These are phyloP conservation scores for Claviceps citrina DNA, from an alignment of 2,329 filamentous ascomycete genomes.

Conservation along the genomic window DNA sequence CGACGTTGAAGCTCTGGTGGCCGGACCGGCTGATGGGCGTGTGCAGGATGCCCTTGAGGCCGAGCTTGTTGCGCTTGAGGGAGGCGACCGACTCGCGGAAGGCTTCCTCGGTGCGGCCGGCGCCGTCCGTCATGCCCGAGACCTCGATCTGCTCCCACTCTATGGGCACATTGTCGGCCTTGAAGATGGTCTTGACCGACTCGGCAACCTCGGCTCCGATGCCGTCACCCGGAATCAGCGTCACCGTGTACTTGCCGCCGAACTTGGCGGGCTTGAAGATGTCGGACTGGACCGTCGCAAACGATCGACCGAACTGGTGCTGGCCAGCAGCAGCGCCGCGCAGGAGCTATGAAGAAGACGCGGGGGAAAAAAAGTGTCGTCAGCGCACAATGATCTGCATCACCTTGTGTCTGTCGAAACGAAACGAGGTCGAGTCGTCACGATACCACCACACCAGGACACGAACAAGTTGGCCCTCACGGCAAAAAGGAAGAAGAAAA, in stretches of 20 bases:
- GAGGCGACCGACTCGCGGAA: constrained; percentile 94
- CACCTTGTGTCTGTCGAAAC: too few species aligned
- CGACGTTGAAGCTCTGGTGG: constrained; percentile 99
- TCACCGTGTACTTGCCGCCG: constrained; percentile 98
- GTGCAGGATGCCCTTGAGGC: constrained; percentile 96
- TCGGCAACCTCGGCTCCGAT: constrained; percentile 96
- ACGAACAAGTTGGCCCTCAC: too few species aligned
- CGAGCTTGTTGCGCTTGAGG: constrained; percentile 95
- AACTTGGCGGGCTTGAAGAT: constrained; percentile 99
- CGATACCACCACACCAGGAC: too few species aligned
- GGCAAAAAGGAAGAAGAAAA: not conserved
- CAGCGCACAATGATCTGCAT: not conserved
- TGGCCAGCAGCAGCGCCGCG: constrained; percentile 29
- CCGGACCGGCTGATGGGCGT: constrained; percentile 92
- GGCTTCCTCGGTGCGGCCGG: constrained; percentile 77
- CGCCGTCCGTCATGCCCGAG: constrained; percentile 66
- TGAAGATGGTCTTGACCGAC: constrained; percentile 98
- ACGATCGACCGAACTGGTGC: constrained; percentile 36
- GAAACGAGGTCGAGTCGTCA: too few species aligned
- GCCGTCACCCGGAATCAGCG: constrained; percentile 95
- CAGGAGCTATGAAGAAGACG: constrained; percentile 31
- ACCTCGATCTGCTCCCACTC: constrained; percentile 99
- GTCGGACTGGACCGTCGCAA: constrained; percentile 79
- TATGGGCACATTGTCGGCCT: constrained; percentile 95
- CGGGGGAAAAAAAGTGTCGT: not conserved